Conservation (phyloP, 1,139 yeast genomes). For the Yamadazyma mexicana region DNA sequence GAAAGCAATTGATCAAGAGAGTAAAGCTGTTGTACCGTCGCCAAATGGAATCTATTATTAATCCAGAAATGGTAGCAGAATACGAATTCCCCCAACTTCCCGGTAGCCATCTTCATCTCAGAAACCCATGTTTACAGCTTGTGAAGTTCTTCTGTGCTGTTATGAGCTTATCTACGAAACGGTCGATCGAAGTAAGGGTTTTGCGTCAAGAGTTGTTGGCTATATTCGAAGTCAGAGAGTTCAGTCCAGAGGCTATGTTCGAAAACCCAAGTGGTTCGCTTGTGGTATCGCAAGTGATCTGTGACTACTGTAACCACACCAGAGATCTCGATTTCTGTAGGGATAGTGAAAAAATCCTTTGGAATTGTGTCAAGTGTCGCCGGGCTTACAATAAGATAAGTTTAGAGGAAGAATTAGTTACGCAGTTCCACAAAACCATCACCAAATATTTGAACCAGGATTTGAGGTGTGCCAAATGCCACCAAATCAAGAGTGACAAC, state of each 20-base stretch:
- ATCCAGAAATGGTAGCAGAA: conserved; percentile 62
- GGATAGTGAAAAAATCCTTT: conserved; percentile 51
- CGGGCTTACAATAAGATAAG: conserved; percentile 63
- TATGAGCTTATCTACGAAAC: conserved; percentile 60
- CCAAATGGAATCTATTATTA: conserved; percentile 72
- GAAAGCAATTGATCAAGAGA: conserved; percentile 66
- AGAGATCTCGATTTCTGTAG: conserved; percentile 83
- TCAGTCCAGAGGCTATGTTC: conserved; percentile 76
- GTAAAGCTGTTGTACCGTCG: conserved; percentile 62
- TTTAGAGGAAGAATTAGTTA: conserved; percentile 77
- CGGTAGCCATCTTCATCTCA: conserved; percentile 61
- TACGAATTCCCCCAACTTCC: conserved; percentile 73
- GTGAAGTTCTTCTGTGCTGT: conserved; percentile 77
- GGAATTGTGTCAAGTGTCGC: conserved; percentile 73
- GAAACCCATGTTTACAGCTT: conserved; percentile 76
- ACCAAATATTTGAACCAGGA: conserved; percentile 78
- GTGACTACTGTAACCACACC: conserved; percentile 75
- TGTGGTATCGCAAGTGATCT: conserved; percentile 64
- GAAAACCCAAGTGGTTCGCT: conserved; percentile 73
- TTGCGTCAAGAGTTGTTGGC: conserved; percentile 73
- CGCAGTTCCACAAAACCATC: conserved; percentile 55
- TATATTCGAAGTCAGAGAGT: conserved; percentile 79
- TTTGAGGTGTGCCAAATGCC: conserved; percentile 75
- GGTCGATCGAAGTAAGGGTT: conserved; percentile 71
- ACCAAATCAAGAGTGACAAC: conserved; percentile 63